Percentiles rank a stretch among this genome's conserved stretches.
These are phyloP conservation scores for Verticillium albo-atrum DNA, from an alignment of 2,329 filamentous ascomycete species.

Conservation along the genomic window DNA sequence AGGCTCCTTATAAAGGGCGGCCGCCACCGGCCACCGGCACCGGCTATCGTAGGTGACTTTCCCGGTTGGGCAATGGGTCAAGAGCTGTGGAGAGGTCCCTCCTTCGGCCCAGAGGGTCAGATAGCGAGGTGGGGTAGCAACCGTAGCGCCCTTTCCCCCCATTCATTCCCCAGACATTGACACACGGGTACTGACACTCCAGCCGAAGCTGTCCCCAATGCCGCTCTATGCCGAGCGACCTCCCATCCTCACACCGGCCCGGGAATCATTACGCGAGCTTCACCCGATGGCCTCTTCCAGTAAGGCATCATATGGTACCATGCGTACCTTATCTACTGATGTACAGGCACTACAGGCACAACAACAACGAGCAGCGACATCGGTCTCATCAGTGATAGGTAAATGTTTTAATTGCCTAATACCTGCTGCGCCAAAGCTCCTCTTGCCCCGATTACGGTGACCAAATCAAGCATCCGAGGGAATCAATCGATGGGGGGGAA, in stretches of 20 bases:
- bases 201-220: constrained; percentile 5
- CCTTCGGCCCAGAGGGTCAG: neutral
- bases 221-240: constrained; percentile 12
- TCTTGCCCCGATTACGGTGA: neutral
- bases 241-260: neutral
- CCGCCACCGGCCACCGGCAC: neutral
- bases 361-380: no score
- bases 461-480: neutral
- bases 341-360: no score
- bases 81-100: no score
- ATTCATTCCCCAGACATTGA: constrained; percentile 2
- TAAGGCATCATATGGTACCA: neutral
- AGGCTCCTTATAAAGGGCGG: constrained; percentile 3
- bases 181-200: constrained; percentile 2
- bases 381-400: no score
- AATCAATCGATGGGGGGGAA: neutral
- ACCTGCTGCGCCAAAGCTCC: neutral
- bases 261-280: constrained; percentile 1
- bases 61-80: neutral
- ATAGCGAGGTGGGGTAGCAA: constrained; percentile 11
- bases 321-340: no score
- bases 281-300: no score
- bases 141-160: no score
- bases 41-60: neutral
- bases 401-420: neutral